Evolutionary conservation across 108 stramenopile species (phyloP), one percentile per base, ranked within the genome.

Genomic region (Fragilaria crotonensis): DNA sequence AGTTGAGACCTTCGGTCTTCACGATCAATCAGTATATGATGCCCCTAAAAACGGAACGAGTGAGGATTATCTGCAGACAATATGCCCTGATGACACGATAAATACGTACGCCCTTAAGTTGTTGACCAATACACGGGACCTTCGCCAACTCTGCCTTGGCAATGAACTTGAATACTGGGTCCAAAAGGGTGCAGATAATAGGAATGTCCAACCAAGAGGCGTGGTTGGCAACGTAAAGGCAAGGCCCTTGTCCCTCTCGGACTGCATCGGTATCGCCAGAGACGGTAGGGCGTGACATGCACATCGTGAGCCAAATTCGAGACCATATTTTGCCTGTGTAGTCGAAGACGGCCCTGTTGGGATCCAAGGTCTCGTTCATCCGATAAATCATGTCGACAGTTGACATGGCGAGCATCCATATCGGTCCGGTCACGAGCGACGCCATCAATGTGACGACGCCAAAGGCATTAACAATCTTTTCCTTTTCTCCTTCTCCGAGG

Each of bases 91-190:
- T 14, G 14, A 14, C 7, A 41, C 11, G 14, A 41, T 41, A 41
- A n/a, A 62, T 46, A 80, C 85, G 80, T 69, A 87, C 85, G 74
- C 83, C 83, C 26, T 60, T 65, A 23, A 89, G 58, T 60, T 90
- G 88, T 25, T 68, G 64, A 5, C 88, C 88, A 50, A 90, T 83
- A 19, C 84, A 83, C 0, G 88, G 88, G 30, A 86, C 73, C 18
- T 72, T 75, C 44, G 30, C 45, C 45, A 90, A 57, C 27, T 78
- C 78, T 62, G 76, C 88, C 54, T 90, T 90, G 51, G 88, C 80
- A 59, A 90, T 86, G 48, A 90, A 90, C 64, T 90, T 90, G 59
- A 90, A 90, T 11, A 83, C 82, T 1, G 80, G 84, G 60, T 86
- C 79, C 30, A 90, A 46, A 0, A 78, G 79, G 3, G 78, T 80